Conservation (phyloP, 441 rosid species). For the Melastoma candidum region DNA sequence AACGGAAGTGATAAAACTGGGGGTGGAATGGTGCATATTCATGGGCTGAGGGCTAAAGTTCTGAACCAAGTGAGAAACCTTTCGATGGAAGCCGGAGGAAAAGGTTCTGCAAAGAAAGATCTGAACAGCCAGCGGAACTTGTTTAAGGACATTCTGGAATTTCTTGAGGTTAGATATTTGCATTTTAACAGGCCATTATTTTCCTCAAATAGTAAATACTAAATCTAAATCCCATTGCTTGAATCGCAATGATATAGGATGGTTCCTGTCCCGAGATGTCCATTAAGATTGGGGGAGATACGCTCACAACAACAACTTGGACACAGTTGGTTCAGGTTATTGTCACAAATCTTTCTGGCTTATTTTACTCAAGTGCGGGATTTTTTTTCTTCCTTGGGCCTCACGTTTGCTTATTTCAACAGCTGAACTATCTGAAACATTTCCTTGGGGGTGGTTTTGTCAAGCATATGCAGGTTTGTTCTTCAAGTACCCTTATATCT, state of each 20-base stretch:
- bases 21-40: slow-evolving; percentile 39
- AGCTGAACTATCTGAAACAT: slow-evolving; percentile 79
- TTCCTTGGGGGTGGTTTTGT: slow-evolving; percentile 91
- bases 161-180: slow-evolving; percentile 56
- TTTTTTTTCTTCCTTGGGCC: neutral
- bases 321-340: slow-evolving; percentile 67
- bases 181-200: neutral
- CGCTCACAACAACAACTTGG: slow-evolving; percentile 60
- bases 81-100: slow-evolving; percentile 85
- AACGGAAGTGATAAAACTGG: slow-evolving; percentile 44
- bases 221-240: neutral
- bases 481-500: neutral
- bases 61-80: slow-evolving; percentile 66
- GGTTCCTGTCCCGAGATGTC: slow-evolving; percentile 56
- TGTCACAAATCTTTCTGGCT: neutral
- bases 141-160: slow-evolving; percentile 71
- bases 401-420: slow-evolving; percentile 12
- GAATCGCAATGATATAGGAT: slow-evolving; percentile 27
- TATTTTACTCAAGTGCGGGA: neutral
- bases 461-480: slow-evolving; percentile 92
- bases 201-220: neutral
- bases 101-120: slow-evolving; percentile 90
- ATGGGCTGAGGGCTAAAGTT: slow-evolving; percentile 59
- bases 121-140: slow-evolving; percentile 75
- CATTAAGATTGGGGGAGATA: slow-evolving; percentile 63